Evolutionary conservation across 768 basidiomycete genomes (phyloP).

Genomic region (Mycena polygramma): DNA sequence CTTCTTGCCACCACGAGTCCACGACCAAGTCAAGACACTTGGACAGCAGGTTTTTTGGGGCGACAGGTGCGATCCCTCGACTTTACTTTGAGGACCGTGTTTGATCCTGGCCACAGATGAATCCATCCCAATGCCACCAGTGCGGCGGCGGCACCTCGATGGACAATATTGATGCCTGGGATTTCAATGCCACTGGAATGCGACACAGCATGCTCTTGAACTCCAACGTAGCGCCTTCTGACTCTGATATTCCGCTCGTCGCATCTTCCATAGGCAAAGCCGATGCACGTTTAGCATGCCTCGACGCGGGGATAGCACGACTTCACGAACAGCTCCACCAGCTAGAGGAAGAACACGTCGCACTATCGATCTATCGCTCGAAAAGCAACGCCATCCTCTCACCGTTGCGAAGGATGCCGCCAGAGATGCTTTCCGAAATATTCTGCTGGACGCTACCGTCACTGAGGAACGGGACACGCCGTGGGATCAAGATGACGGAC

Average conservation of each 20-base stretch:
- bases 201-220: background rate
- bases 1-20: no score
- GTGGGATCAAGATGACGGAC: background rate
- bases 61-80: no score
- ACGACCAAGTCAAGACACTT: no score
- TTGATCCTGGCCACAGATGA: no score
- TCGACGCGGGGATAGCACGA: background rate
- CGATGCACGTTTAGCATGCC: background rate
- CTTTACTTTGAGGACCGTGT: no score
- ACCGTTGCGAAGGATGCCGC: conserved; percentile 3
- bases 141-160: no score
- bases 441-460: conserved; percentile 15
- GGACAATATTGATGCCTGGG: no score
- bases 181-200: background rate
- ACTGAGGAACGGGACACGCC: background rate
- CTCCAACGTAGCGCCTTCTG: background rate
- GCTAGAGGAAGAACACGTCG: conserved; percentile 5
- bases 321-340: background rate
- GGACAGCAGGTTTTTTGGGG: no score
- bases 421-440: conserved; percentile 17
- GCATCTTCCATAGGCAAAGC: background rate
- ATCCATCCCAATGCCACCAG: no score
- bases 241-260: background rate
- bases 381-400: background rate
- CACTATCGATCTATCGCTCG: background rate